Evolutionary conservation across 2,329 filamentous ascomycete species (phyloP), one percentile per base, ranked within the genome.

Genomic region (Colletotrichum truncatum): DNA sequence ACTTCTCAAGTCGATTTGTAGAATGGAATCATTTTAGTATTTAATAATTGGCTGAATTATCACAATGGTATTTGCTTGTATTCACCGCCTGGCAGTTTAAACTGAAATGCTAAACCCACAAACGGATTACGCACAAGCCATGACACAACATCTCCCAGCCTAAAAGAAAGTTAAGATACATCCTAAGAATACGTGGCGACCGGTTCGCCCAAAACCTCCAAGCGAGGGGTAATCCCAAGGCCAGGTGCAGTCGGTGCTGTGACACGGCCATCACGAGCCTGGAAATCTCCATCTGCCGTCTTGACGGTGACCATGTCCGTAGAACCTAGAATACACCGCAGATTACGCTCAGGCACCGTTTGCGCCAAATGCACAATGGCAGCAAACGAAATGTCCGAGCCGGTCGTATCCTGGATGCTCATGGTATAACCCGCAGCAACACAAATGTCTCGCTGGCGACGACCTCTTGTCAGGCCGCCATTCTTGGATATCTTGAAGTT

Each of bases 401-500:
- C 34, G 30, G 32, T 38, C 0, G 51, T 39, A 2, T 54, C 32
- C 21, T 54, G 51, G 8, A 54, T 18, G 32, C 32, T 54, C 11
- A 54, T 23, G 6, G 21, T 54, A 14, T 54, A 54, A 18, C 51
- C 51, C 10, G 51, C 51, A 54, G 51, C 32, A 3, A 54, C 14
- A 6, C 32, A 54, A 32, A 41, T 54, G 12, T 54, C 51, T 32
- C 51, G 30, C 3, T 25, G 30, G 11, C 51, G 30, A n/a, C 51
- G 51, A n/a, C 51, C 30, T 23, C 34, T 14, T 16, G 51, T 54
- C 16, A 54, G 32, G 12, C 51, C 51, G 18, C 51, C 32, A 11
- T 36, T 34, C 51, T 54, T 54, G 51, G 51, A 54, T 10, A 54
- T 36, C 51, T 54, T 54, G 21, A 38, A 38, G 51, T 25, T 25